Percentiles rank a stretch among this genome's conserved stretches.
Conservation (phyloP, 352 stramenopile species). For the Thalassiosira hispida region DNA sequence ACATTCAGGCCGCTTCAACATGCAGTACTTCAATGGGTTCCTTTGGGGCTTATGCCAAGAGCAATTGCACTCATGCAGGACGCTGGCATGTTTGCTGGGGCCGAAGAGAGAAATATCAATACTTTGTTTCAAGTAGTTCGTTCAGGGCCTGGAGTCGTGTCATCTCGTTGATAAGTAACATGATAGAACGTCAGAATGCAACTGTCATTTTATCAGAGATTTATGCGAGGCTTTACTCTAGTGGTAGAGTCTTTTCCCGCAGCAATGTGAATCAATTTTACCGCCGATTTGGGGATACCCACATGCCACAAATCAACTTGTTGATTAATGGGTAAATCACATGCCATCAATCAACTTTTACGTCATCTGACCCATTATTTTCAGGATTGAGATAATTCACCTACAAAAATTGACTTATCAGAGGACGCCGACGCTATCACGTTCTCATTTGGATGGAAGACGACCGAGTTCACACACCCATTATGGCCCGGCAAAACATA, state of each 20-base stretch:
- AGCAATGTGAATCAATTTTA: too few relatives aligned
- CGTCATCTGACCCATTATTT: background rate
- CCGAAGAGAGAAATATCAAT: background rate
- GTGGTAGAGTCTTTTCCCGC: too few relatives aligned
- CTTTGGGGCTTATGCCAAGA: slow-evolving; percentile 6
- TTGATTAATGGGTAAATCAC: too few relatives aligned
- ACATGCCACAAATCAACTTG: too few relatives aligned
- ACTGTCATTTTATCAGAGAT: too few relatives aligned
- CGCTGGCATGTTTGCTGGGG: background rate
- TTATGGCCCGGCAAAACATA: slow-evolving; percentile 93
- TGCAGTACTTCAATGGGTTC: slow-evolving; percentile 7
- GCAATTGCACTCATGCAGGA: slow-evolving; percentile 8
- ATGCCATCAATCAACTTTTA: background rate
- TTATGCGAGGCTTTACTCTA: too few relatives aligned
- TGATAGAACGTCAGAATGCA: too few relatives aligned
- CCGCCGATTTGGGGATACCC: too few relatives aligned
- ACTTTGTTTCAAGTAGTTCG: background rate
- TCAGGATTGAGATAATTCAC: slow-evolving; percentile 65
- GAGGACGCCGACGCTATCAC: slow-evolving; percentile 78
- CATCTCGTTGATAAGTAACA: too few relatives aligned
- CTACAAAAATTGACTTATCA: slow-evolving; percentile 85
- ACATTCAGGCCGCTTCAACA: background rate
- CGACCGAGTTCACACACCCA: slow-evolving; percentile 92
- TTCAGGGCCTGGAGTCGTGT: too few relatives aligned
- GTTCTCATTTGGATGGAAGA: slow-evolving; percentile 88